Conservation (phyloP, 768 basidiomycete species). For the Terana coerulea region DNA sequence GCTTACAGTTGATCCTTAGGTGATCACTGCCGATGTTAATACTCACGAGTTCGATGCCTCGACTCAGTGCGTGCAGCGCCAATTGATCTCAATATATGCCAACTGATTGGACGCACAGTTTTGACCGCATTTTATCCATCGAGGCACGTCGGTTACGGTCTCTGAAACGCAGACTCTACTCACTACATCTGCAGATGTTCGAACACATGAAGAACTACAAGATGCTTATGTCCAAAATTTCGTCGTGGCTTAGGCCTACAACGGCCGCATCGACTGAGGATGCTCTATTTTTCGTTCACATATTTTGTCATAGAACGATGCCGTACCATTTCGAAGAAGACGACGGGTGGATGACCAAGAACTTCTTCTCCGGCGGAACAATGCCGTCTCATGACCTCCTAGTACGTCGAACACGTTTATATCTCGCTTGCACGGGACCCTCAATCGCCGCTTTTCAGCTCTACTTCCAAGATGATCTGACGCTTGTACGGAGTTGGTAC, state of each 20-base stretch:
- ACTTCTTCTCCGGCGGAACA: constrained; percentile 73
- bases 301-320: constrained; percentile 60
- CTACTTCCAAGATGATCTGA: constrained; percentile 64
- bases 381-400: constrained; percentile 69
- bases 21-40: constrained; percentile 70
- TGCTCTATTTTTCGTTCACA: constrained; percentile 62
- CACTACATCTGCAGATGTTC: constrained; percentile 47
- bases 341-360: constrained; percentile 75
- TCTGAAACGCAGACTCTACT: neutral
- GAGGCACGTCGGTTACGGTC: constrained; percentile 38
- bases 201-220: constrained; percentile 79
- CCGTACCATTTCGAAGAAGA: constrained; percentile 68
- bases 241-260: constrained; percentile 57
- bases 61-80: constrained; percentile 33
- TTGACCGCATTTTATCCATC: constrained; percentile 68
- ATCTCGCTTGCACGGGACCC: neutral
- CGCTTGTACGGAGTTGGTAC: constrained; percentile 56
- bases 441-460: constrained; percentile 28
- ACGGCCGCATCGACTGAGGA: constrained; percentile 24
- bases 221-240: constrained; percentile 53
- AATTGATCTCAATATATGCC: neutral
- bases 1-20: constrained; percentile 28
- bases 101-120: constrained; percentile 32
- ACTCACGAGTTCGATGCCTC: constrained; percentile 50
- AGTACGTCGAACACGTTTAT: constrained; percentile 25